These are phyloP conservation scores for Pseudocercospora eumusae DNA, from an alignment of 2,329 filamentous ascomycete genomes.

Conservation along the genomic window DNA sequence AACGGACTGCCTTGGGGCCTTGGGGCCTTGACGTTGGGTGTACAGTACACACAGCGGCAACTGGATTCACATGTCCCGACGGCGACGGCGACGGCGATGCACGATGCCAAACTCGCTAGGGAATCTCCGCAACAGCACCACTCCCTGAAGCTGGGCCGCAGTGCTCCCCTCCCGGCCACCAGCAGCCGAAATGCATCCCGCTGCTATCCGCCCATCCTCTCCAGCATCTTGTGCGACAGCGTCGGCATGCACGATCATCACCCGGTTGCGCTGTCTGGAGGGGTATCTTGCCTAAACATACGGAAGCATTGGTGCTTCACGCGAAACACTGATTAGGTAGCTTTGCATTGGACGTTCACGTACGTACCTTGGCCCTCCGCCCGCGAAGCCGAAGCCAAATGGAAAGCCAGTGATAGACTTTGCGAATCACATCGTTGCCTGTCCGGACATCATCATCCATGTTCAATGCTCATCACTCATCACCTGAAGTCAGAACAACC, in stretches of 20 bases:
- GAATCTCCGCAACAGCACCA: slow-evolving; percentile 5
- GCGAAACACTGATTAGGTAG: too few relatives aligned
- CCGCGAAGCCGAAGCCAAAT: slow-evolving; percentile 4
- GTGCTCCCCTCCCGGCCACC: slow-evolving; percentile 6
- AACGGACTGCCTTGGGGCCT: too few relatives aligned
- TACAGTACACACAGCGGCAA: too few relatives aligned
- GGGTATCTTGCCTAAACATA: not conserved
- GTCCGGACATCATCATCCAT: slow-evolving; percentile 12
- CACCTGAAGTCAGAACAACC: slow-evolving; percentile 13
- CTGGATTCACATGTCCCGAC: slow-evolving; percentile 1
- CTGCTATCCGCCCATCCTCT: not conserved
- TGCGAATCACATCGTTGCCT: not conserved
- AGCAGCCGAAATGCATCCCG: slow-evolving; percentile 10
- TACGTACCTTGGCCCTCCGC: not conserved
- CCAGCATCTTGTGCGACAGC: not conserved
- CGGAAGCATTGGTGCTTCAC: not conserved
- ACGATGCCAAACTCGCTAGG: not conserved
- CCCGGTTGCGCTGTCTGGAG: not conserved
- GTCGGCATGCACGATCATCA: not conserved
- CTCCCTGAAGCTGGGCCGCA: slow-evolving; percentile 6
- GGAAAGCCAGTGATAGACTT: slow-evolving; percentile 10
- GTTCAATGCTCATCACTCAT: too few relatives aligned
- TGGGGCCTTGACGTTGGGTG: too few relatives aligned
- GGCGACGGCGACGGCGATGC: slow-evolving; percentile 1
- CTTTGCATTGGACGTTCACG: not conserved